A percentile compares a stretch with the other conserved stretches of the same genome.
Conservation (phyloP, 352 stramenopile species). For the Phytophthora hybrid region DNA sequence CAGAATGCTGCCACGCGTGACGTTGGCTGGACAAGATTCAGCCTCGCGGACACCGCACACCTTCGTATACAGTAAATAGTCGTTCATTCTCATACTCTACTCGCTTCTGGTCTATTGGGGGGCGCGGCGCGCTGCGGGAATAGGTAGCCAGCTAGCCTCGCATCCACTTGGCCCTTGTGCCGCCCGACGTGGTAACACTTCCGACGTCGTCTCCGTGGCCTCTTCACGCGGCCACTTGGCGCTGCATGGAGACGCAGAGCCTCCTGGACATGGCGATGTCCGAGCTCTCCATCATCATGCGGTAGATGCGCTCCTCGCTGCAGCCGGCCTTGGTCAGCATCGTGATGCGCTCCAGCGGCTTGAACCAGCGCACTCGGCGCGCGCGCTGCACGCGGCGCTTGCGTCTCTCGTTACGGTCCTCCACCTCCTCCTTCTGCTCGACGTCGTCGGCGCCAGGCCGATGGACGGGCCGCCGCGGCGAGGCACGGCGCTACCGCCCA, state of each 20-base stretch:
- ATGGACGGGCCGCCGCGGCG: slow-evolving; percentile 59
- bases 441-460: slow-evolving; percentile 38
- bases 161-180: neutral
- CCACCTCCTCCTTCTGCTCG: slow-evolving; percentile 18
- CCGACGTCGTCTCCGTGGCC: neutral
- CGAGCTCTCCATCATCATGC: slow-evolving; percentile 96
- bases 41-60: too few relatives aligned
- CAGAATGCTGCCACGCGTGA: too few relatives aligned
- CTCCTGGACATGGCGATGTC: slow-evolving; percentile 76
- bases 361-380: slow-evolving; percentile 59
- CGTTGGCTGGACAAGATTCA: too few relatives aligned
- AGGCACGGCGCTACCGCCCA: slow-evolving; percentile 62
- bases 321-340: slow-evolving; percentile 69
- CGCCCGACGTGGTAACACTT: neutral
- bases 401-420: slow-evolving; percentile 16
- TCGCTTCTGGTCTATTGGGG: too few relatives aligned
- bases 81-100: too few relatives aligned
- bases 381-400: slow-evolving; percentile 26
- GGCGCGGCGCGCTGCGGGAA: neutral
- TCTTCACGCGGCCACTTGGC: neutral
- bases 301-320: slow-evolving; percentile 57
- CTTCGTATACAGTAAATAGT: too few relatives aligned
- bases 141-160: neutral
- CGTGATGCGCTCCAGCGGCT: slow-evolving; percentile 53
- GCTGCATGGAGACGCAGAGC: neutral